These are phyloP conservation scores for Pyropia yezoensis DNA, from an alignment of 23 red algal genomes.

Conservation along the genomic window DNA sequence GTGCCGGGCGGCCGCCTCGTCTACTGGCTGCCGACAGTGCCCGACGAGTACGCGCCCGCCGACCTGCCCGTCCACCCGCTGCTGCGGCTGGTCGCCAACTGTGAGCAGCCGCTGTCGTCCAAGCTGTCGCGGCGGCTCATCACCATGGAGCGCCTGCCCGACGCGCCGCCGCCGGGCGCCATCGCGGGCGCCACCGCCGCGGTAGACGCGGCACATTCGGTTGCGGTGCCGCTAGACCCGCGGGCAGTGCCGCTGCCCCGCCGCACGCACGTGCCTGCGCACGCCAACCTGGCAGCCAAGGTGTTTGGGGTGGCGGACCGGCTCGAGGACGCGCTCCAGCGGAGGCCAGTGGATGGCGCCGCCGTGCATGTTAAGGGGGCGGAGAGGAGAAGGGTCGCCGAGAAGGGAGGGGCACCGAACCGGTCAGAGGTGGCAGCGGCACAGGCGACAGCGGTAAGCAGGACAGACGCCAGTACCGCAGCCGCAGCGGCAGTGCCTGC, in stretches of 20 bases:
- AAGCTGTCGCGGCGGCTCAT: constrained; percentile 52
- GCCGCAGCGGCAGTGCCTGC: too few relatives aligned
- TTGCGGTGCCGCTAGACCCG: too few relatives aligned
- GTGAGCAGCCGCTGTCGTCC: constrained; percentile 56
- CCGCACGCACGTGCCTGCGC: constrained; percentile 9
- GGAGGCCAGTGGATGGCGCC: too few relatives aligned
- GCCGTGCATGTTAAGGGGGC: too few relatives aligned
- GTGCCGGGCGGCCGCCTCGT: constrained; percentile 69
- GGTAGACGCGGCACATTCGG: not conserved
- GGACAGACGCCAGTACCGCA: too few relatives aligned
- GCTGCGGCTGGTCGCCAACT: constrained; percentile 36
- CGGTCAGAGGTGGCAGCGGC: too few relatives aligned
- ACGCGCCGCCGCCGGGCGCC: constrained; percentile 9
- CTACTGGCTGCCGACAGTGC: constrained; percentile 86
- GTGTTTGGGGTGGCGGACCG: constrained; percentile 1
- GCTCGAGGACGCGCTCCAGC: too few relatives aligned
- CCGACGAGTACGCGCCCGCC: constrained; percentile 42
- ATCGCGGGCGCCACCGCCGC: not conserved
- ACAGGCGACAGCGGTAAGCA: too few relatives aligned
- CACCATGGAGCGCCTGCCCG: constrained; percentile 42
- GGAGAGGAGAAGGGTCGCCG: too few relatives aligned
- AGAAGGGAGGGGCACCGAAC: too few relatives aligned
- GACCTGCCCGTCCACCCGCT: constrained; percentile 52
- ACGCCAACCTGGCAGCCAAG: constrained; percentile 10
- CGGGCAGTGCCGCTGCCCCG: not conserved